These are phyloP conservation scores for Pugionium dolabratum DNA, from an alignment of 345 rosid genomes.

Conservation along the genomic window DNA sequence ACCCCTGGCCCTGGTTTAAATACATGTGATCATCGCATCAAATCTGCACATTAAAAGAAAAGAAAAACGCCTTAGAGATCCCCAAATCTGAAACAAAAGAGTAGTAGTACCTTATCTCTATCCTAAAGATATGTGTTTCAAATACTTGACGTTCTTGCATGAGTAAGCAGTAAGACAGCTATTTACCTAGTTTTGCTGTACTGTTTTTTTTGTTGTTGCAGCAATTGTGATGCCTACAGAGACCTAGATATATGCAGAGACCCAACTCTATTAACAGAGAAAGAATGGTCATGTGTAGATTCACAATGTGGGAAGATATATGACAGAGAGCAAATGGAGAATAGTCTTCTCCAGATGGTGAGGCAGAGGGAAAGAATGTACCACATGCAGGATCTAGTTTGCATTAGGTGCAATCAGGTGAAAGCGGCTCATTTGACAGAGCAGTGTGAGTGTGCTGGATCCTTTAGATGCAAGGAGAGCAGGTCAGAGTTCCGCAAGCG, in stretches of 20 bases:
- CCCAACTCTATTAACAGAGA: slow-evolving; percentile 56
- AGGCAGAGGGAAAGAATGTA: slow-evolving; percentile 77
- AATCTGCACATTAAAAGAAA: slow-evolving; percentile 18
- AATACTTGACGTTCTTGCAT: slow-evolving; percentile 15
- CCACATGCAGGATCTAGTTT: slow-evolving; percentile 85
- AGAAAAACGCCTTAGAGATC: not conserved
- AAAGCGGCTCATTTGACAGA: slow-evolving; percentile 83
- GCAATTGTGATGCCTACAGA: slow-evolving; percentile 90
- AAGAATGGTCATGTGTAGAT: slow-evolving; percentile 74
- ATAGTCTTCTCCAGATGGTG: slow-evolving; percentile 77
- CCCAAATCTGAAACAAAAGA: slow-evolving; percentile 6
- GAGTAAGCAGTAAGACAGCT: slow-evolving; percentile 4
- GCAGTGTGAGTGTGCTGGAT: slow-evolving; percentile 84
- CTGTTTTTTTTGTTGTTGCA: slow-evolving; percentile 39
- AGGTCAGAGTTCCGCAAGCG: slow-evolving; percentile 57
- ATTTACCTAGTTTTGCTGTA: slow-evolving; percentile 25
- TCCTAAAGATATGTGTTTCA: slow-evolving; percentile 17
- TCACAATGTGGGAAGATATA: slow-evolving; percentile 89
- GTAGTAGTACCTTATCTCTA: not conserved
- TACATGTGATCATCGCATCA: not conserved
- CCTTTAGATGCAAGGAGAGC: slow-evolving; percentile 72
- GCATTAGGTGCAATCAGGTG: slow-evolving; percentile 82
- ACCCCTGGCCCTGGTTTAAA: not conserved
- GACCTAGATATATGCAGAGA: slow-evolving; percentile 88
- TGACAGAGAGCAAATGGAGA: slow-evolving; percentile 75